Evolutionary conservation across 441 rosid genomes (phyloP).

Genomic region (Jatropha multifida): DNA sequence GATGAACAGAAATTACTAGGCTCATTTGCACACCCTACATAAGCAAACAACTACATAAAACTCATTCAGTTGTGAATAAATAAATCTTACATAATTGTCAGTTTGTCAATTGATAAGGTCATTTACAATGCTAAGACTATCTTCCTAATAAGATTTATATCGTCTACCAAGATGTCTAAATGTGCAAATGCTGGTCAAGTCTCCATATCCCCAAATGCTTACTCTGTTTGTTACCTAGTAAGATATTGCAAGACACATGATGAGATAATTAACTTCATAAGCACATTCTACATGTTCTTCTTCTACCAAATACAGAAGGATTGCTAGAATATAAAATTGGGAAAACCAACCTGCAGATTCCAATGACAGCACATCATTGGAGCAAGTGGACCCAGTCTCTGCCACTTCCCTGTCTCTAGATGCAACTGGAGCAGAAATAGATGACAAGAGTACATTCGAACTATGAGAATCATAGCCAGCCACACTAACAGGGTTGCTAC

Average conservation of each 20-base stretch:
- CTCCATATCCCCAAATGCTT: neutral
- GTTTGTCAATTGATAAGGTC: neutral
- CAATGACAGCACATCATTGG: constrained; percentile 29
- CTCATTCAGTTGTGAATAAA: constrained; percentile 4
- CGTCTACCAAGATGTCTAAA: neutral
- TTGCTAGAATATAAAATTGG: constrained; percentile 8
- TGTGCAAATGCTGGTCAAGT: neutral
- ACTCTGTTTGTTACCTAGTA: neutral
- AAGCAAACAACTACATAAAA: neutral
- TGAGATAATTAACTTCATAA: neutral
- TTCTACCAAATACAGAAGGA: neutral
- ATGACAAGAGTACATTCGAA: constrained; percentile 21
- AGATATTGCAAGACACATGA: neutral
- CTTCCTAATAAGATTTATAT: neutral
- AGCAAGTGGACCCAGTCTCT: constrained; percentile 20
- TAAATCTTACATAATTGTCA: neutral
- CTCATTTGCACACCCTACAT: neutral
- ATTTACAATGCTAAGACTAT: neutral
- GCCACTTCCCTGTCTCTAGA: constrained; percentile 27
- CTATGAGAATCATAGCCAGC: constrained; percentile 25
- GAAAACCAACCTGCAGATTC: constrained; percentile 44
- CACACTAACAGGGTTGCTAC: constrained; percentile 17
- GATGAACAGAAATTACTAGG: neutral
- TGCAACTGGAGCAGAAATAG: constrained; percentile 15
- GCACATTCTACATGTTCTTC: neutral